Evolutionary conservation across 805 yeast species (phyloP), one percentile per base, ranked within the genome.

Genomic region (Priceomyces fermenticarens): DNA sequence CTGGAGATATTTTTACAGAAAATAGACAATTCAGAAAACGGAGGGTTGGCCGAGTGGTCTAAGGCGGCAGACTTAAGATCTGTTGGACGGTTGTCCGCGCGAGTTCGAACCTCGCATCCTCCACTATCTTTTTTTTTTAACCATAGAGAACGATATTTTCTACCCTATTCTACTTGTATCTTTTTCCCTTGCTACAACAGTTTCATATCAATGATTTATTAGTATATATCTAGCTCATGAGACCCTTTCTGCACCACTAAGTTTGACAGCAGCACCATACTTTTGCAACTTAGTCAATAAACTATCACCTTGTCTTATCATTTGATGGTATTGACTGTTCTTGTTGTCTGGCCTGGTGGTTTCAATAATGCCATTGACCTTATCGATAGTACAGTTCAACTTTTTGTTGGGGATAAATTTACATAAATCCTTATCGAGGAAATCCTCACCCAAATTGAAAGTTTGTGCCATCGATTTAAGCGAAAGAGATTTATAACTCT

Each of bases 321-420:
- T 75, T 47, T 73, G 64, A 60, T 89, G 96, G 63, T 90, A 93
- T 67, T 91, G 98, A 42, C 88, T 85, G 60, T 93, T 91, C 67
- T 93, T 93, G 68, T 85, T 89, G 62, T 93, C 99, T 2, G 97
- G 97, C 52, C 98, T 78, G 65, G 89, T 93, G 12, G 99, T 93
- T 62, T 88, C 95, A 48, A 93, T 87, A 46, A 93, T 88, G 10
- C 95, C 98, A 62, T 89, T 88, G 38, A 93, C 98, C 58, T 88
- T 80, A 62, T 93, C 99, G 57, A 93, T 88, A 38, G 93, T 90
- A 68, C 99, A 93, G 67, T 90, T 91, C 60, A 93, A 76, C 65
- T 88, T 88, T 60, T 90, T 89, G 64, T 83, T 90, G 30, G 97
- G 96, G 53, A 93, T 88, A 60, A 91, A 88, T 58, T 83, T 85